Evolutionary conservation across 2,329 filamentous ascomycete species (phyloP).

Genomic region (Pseudocercospora musae): DNA sequence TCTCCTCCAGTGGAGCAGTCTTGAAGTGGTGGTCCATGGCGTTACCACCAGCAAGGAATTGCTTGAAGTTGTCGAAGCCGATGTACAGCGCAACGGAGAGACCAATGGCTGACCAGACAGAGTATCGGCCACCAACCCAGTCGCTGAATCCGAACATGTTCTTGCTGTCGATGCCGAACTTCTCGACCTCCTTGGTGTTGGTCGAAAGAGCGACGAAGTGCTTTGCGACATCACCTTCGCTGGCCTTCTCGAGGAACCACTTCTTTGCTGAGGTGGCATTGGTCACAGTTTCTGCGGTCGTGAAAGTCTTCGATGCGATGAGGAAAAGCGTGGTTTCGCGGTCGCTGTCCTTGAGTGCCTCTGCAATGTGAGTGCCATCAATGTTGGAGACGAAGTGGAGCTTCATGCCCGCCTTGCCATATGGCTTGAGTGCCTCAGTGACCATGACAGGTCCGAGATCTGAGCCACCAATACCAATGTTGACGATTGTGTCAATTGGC

Average conservation of each 20-base stretch:
- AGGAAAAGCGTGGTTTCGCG: slow-evolving; percentile 99
- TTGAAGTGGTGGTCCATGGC: slow-evolving; percentile 99
- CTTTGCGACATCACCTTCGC: slow-evolving; percentile 76
- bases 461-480: slow-evolving; percentile 96
- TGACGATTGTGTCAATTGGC: slow-evolving; percentile 94
- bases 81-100: slow-evolving; percentile 92
- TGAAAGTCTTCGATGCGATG: slow-evolving; percentile 98
- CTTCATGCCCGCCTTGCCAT: slow-evolving; percentile 79
- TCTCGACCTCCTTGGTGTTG: slow-evolving; percentile 90
- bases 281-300: slow-evolving; percentile 92
- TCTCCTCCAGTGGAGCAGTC: slow-evolving; percentile 83
- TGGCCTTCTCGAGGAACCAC: slow-evolving; percentile 89
- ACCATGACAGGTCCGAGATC: slow-evolving; percentile 99
- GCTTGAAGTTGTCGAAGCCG: slow-evolving; percentile 94
- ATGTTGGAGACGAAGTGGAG: slow-evolving; percentile 99
- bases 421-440: slow-evolving; percentile 93
- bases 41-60: slow-evolving; percentile 91
- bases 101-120: slow-evolving; percentile 97
- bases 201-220: slow-evolving; percentile 98
- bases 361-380: slow-evolving; percentile 94
- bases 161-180: slow-evolving; percentile 97
- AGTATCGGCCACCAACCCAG: slow-evolving; percentile 98
- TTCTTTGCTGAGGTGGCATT: slow-evolving; percentile 96
- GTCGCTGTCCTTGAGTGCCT: slow-evolving; percentile 82
- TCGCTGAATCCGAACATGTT: slow-evolving; percentile 99